A percentile compares a stretch with the other conserved stretches of the same genome.
Evolutionary conservation across 495 filamentous ascomycete species (phyloP).

Genomic region (Beverwykella pulmonaria): DNA sequence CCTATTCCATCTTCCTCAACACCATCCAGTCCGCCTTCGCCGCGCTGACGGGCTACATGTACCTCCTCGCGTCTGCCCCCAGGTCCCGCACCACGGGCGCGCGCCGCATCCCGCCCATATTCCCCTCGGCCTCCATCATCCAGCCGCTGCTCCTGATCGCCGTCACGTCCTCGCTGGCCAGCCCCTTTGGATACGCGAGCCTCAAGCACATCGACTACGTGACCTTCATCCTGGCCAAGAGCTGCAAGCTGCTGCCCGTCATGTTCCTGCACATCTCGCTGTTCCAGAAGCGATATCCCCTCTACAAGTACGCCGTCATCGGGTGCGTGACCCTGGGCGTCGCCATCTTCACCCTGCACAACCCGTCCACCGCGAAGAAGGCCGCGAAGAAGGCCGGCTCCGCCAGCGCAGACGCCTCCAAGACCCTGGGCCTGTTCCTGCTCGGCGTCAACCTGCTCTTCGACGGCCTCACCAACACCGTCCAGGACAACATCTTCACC

Average conservation of each 20-base stretch:
- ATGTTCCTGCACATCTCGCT: slow-evolving; percentile 95
- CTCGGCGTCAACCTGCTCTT: slow-evolving; percentile 91
- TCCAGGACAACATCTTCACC: slow-evolving; percentile 91
- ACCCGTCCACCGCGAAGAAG: slow-evolving; percentile 73
- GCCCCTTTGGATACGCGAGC: slow-evolving; percentile 91
- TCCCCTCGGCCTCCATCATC: slow-evolving; percentile 73
- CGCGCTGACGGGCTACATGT: slow-evolving; percentile 74
- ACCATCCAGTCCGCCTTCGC: slow-evolving; percentile 94
- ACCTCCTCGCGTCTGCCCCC: slow-evolving; percentile 71
- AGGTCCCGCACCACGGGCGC: slow-evolving; percentile 44
- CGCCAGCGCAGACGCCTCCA: slow-evolving; percentile 50
- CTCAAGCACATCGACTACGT: slow-evolving; percentile 97
- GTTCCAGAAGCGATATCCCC: slow-evolving; percentile 85
- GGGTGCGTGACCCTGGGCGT: slow-evolving; percentile 87
- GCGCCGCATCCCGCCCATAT: slow-evolving; percentile 62
- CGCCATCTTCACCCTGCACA: slow-evolving; percentile 89
- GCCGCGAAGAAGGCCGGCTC: slow-evolving; percentile 48
- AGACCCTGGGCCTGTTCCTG: slow-evolving; percentile 75
- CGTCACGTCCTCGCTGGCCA: slow-evolving; percentile 82
- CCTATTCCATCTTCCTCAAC: slow-evolving; percentile 90
- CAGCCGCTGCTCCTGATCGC: slow-evolving; percentile 82
- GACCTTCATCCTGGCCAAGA: slow-evolving; percentile 96
- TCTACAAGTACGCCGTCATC: slow-evolving; percentile 97
- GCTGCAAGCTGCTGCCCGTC: slow-evolving; percentile 95
- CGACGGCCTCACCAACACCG: slow-evolving; percentile 93